Conservation (phyloP, 78 protist genomes). For the Diacronema lutheri region DNA sequence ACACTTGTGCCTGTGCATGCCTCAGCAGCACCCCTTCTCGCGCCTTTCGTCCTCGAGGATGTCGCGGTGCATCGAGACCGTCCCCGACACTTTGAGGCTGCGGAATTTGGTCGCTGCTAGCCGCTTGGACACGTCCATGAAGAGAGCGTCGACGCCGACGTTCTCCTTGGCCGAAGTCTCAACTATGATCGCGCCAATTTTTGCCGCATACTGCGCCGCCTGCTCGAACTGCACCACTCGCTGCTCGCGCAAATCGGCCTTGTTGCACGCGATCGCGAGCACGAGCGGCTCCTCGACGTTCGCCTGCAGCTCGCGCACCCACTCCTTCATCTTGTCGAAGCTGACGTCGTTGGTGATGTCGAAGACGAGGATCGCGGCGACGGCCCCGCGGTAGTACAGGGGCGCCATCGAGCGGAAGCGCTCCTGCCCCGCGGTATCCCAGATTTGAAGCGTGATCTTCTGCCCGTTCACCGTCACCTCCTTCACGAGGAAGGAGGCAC, state of each 20-base stretch:
- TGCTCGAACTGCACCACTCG: too few species aligned
- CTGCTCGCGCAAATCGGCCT: not conserved
- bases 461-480: not conserved
- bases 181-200: not conserved
- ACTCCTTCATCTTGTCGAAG: conserved; percentile 19
- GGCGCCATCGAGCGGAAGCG: conserved; percentile 51
- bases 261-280: conserved; percentile 6
- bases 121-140: too few species aligned
- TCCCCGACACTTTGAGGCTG: too few species aligned
- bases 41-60: too few species aligned
- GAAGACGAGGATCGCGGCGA: conserved; percentile 38
- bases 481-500: conserved; percentile 23
- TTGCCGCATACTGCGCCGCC: not conserved
- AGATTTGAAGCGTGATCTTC: conserved; percentile 27
- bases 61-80: too few species aligned
- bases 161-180: not conserved
- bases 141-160: not conserved
- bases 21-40: too few species aligned
- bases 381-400: conserved; percentile 46
- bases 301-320: conserved; percentile 18
- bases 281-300: conserved; percentile 27
- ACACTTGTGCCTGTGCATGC: too few species aligned
- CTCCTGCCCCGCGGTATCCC: conserved; percentile 78
- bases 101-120: too few species aligned
- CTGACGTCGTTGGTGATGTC: not conserved